Conservation (phyloP, 2,329 filamentous ascomycete genomes). For the Trichoderma endophyticum region DNA sequence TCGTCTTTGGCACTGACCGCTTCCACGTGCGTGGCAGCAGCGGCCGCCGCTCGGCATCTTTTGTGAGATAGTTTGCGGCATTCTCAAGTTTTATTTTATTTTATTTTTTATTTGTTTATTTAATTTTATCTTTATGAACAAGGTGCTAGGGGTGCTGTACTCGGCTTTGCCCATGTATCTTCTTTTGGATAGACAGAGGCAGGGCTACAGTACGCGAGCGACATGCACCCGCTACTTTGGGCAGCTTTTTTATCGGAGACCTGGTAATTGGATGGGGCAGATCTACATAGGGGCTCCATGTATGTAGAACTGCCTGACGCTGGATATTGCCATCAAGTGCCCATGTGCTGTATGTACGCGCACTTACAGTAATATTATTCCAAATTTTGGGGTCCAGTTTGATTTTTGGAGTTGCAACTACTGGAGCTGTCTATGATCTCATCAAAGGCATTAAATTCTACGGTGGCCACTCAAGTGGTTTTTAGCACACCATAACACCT, state of each 20-base stretch:
- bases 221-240: neutral
- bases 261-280: neutral
- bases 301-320: neutral
- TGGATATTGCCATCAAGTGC: neutral
- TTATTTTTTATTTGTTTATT: neutral
- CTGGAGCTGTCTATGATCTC: neutral
- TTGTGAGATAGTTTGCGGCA: neutral
- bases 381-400: neutral
- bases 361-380: neutral
- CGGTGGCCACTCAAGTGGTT: neutral
- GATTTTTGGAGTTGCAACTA: neutral
- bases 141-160: neutral
- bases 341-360: neutral
- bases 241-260: neutral
- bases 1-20: constrained; percentile 1
- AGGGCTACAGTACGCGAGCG: neutral
- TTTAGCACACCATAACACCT: neutral
- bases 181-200: neutral
- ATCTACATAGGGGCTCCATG: neutral
- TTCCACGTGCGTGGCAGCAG: neutral
- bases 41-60: constrained; percentile 2
- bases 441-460: neutral
- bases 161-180: neutral
- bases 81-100: neutral
- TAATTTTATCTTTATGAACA: neutral